Evolutionary conservation across 129 eudicot genomes (phyloP).

Genomic region (Helianthus tuberosus): DNA sequence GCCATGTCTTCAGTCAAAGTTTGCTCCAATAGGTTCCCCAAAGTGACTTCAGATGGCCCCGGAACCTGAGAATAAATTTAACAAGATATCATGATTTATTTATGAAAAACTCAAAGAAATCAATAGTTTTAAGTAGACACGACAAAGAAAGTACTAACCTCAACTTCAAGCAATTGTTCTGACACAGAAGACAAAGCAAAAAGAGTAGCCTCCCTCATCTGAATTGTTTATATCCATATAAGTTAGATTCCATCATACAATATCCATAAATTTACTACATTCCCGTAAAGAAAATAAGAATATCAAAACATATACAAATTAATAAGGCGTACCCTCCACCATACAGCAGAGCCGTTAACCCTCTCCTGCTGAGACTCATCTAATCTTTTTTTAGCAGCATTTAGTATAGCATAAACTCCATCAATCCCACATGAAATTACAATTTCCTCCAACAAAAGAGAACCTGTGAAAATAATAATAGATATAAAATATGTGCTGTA

Average conservation of each 20-base stretch:
- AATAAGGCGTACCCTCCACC: conserved; percentile 92
- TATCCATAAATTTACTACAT: conserved; percentile 9
- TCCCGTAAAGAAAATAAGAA: background rate
- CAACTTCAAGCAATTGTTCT: conserved; percentile 76
- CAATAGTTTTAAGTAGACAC: conserved; percentile 11
- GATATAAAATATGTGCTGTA: conserved; percentile 2
- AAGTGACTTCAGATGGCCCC: conserved; percentile 43
- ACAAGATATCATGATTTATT: conserved; percentile 4
- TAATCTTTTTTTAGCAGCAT: conserved; percentile 67
- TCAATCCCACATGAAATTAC: conserved; percentile 65
- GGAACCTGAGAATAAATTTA: conserved; percentile 47
- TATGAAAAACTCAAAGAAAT: conserved; percentile 11
- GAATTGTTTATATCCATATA: conserved; percentile 30
- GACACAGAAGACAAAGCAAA: conserved; percentile 85
- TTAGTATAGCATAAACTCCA: conserved; percentile 73
- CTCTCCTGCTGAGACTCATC: conserved; percentile 73
- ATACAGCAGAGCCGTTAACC: conserved; percentile 60
- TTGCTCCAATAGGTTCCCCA: conserved; percentile 71
- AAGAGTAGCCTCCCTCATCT: conserved; percentile 94
- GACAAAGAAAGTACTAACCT: conserved; percentile 50
- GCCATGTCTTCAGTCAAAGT: conserved; percentile 77
- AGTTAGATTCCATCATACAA: background rate
- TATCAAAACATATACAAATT: conserved; percentile 8
- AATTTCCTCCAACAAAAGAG: conserved; percentile 80
- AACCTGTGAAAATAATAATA: conserved; percentile 56